phyloP scores from a whole-genome alignment of 2,329 filamentous ascomycete species.

The Huntiella omanensis region DNA sequence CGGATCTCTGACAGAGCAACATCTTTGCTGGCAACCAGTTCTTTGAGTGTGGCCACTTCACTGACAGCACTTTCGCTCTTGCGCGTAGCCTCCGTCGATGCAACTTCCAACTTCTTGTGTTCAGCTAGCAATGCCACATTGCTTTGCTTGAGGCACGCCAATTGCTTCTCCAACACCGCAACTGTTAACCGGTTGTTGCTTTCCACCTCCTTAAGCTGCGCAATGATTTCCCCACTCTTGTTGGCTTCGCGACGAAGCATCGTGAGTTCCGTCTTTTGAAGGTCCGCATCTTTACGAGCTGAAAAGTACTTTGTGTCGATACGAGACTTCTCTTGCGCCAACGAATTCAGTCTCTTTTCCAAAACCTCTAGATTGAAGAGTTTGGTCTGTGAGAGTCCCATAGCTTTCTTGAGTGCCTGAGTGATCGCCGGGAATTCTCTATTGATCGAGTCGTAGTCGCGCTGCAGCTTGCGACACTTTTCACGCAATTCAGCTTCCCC shows the following conservation, averaged over 20 bases:
- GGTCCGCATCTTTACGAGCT: slow-evolving; percentile 84
- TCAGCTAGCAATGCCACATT: slow-evolving; percentile 53
- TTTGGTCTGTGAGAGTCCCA: slow-evolving; percentile 70
- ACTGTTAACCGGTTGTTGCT: slow-evolving; percentile 55
- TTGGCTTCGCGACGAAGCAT: slow-evolving; percentile 63
- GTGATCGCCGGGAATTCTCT: slow-evolving; percentile 80
- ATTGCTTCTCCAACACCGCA: slow-evolving; percentile 76
- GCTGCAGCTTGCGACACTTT: slow-evolving; percentile 57
- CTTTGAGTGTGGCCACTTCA: slow-evolving; percentile 61
- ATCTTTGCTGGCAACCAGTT: slow-evolving; percentile 59
- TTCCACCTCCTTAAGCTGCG: slow-evolving; percentile 82
- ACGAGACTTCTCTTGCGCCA: slow-evolving; percentile 80
- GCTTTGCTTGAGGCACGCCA: slow-evolving; percentile 63
- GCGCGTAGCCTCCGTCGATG: slow-evolving; percentile 49
- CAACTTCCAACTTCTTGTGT: slow-evolving; percentile 55
- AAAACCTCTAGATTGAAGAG: slow-evolving; percentile 54
- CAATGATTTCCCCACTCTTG: slow-evolving; percentile 84
- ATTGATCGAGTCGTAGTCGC: slow-evolving; percentile 67
- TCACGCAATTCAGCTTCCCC: slow-evolving; percentile 51
- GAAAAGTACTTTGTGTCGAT: slow-evolving; percentile 97
- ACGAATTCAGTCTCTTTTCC: slow-evolving; percentile 58
- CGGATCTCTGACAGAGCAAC: slow-evolving; percentile 30
- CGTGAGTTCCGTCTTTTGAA: slow-evolving; percentile 61
- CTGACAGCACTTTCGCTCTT: slow-evolving; percentile 52
- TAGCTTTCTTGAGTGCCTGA: slow-evolving; percentile 76